Conservation (phyloP, 768 basidiomycete species). For the Strobilomyces dryophilus region DNA sequence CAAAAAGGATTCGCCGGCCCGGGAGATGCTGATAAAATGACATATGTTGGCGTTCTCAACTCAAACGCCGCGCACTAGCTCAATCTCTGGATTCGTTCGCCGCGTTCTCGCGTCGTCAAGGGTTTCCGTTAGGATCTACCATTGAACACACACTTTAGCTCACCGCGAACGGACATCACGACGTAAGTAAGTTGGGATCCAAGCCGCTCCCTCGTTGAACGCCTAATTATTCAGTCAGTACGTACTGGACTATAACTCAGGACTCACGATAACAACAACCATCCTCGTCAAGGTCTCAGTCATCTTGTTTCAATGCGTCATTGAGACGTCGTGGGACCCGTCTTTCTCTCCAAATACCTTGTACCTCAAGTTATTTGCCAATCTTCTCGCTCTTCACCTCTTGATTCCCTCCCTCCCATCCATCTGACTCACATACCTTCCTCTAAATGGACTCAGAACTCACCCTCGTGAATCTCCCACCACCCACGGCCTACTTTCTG, state of each 20-base stretch:
- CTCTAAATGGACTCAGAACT: conserved; percentile 25
- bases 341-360: background rate
- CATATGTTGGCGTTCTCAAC: background rate
- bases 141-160: background rate
- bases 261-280: background rate
- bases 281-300: background rate
- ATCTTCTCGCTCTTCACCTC: background rate
- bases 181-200: background rate
- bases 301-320: background rate
- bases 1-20: background rate
- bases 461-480: conserved; percentile 24
- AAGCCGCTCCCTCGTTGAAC: background rate
- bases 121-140: background rate
- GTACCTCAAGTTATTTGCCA: background rate
- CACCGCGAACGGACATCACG: background rate
- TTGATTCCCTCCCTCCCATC: too few species aligned
- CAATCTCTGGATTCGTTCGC: background rate
- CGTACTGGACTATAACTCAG: conserved; percentile 1
- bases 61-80: background rate
- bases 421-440: background rate
- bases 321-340: background rate
- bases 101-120: background rate
- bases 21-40: background rate
- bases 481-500: conserved; percentile 28
- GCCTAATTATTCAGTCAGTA: background rate